Base-by-base conservation (phyloP, 2,329 filamentous ascomycete species). In the Pseudocercospora eumusae region DNA sequence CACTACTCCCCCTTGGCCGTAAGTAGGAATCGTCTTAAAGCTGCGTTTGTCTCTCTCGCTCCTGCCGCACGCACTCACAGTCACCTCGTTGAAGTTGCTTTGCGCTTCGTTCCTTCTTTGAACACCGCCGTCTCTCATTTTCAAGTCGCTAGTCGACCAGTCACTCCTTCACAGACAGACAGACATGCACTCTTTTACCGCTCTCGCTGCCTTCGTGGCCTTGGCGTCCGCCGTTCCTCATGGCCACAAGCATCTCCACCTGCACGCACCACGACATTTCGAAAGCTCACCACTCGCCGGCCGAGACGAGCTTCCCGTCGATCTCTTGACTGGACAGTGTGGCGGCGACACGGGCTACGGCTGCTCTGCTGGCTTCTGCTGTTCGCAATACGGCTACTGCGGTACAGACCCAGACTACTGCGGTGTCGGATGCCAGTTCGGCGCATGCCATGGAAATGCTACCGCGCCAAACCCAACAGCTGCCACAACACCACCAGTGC, bases 381-480 rank as follows among this genome's bases (percentile, higher is more conserved):
- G 69, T 61, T 66, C 60, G 47, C 60, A 69, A 56, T 64, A 66
- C n/a, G 68, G 69, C 33, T 70, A 67, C 66, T 70, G 69, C 52
- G 69, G 68, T 20, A 66, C 59, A 13, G 55, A 36, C 15, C 50
- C 42, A 15, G 63, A 66, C 55, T 67, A 67, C 62, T 71, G 68
- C 58, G 69, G 69, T 55, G 57, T 57, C 25, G 69, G 70, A 20
- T 73, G 70, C 64, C 71, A 73, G 50, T 57, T 61, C 31, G 66
- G 66, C 47, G 59, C 61, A 31, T 68, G 66, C 49, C 18, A 53
- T 40, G 63, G 57, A n/a, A 61, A 60, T 13, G 56, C 49, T 1
- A 59, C 53, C 23, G 53, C 25, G 13, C 36, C 61, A 42, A 42
- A 57, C 44, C 40, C 60, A 25, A 27, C 54, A 6, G 57, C 56